Conservation (phyloP, 257 asterid species). For the Parsonsia alboflavescens region DNA sequence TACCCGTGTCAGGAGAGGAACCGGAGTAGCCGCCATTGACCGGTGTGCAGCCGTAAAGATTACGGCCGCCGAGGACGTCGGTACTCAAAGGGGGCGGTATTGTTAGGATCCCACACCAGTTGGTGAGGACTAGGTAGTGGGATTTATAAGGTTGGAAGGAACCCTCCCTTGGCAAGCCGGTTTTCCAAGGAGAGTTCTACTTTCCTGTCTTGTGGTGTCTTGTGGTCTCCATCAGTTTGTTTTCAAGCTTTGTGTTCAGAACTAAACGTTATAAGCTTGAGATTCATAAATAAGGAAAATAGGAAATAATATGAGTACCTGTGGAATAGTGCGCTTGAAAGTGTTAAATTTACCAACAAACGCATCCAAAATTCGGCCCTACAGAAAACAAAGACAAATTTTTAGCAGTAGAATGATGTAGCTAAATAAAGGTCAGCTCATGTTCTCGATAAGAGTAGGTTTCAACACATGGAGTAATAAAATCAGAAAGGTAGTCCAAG, state of each 20-base stretch:
- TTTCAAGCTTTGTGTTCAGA: neutral
- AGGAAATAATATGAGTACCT: constrained; percentile 44
- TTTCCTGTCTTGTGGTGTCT: too few relatives aligned
- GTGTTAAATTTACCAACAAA: constrained; percentile 97
- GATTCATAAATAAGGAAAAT: neutral
- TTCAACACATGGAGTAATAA: neutral
- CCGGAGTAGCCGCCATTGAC: too few relatives aligned
- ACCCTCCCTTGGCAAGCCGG: too few relatives aligned
- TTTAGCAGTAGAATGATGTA: neutral
- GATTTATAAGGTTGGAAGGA: too few relatives aligned
- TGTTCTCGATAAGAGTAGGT: neutral
- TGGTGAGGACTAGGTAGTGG: too few relatives aligned
- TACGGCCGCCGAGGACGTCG: too few relatives aligned
- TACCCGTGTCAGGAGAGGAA: too few relatives aligned
- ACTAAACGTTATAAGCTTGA: neutral
- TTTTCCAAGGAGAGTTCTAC: too few relatives aligned
- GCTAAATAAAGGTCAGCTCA: neutral
- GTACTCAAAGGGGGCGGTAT: too few relatives aligned
- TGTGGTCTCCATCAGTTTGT: too few relatives aligned
- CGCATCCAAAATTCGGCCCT: constrained; percentile 99
- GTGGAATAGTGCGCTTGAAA: constrained; percentile 94
- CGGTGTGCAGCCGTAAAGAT: too few relatives aligned
- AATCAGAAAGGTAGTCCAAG: constrained; percentile 7
- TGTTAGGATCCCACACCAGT: too few relatives aligned
- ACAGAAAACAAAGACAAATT: constrained; percentile 19